Percentiles rank a stretch among this genome's conserved stretches.
Conservation (phyloP, 441 rosid genomes). For the Erodium trifolium region DNA sequence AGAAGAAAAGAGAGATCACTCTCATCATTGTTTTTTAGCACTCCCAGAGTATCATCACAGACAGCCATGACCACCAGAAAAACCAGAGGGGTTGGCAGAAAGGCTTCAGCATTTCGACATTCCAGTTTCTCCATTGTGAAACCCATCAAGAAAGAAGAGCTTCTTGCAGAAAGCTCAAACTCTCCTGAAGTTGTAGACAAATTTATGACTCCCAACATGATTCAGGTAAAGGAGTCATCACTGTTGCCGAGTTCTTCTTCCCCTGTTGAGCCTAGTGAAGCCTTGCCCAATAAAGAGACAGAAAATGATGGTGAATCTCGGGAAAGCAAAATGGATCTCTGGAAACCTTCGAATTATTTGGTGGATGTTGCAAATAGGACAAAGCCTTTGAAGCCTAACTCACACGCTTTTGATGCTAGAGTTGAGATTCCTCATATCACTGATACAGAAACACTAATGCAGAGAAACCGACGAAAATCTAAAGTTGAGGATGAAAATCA, state of each 20-base stretch:
- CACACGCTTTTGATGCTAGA: conserved; percentile 44
- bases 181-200: conserved; percentile 45
- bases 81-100: conserved; percentile 26
- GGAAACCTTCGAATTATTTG: conserved; percentile 63
- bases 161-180: conserved; percentile 36
- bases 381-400: conserved; percentile 36
- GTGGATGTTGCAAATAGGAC: conserved; percentile 69
- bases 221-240: too few relatives aligned
- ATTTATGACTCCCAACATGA: conserved; percentile 6
- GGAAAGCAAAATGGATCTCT: conserved; percentile 43
- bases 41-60: conserved; percentile 51
- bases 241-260: conserved; percentile 22
- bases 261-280: conserved; percentile 45
- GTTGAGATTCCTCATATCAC: conserved; percentile 30
- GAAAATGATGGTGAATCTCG: conserved; percentile 33
- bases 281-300: conserved; percentile 23
- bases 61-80: conserved; percentile 45
- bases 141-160: conserved; percentile 45
- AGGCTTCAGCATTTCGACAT: conserved; percentile 34
- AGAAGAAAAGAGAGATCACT: conserved; percentile 73
- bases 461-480: conserved; percentile 23
- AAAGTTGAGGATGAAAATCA: conserved; percentile 35
- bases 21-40: conserved; percentile 54
- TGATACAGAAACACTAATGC: conserved; percentile 28
- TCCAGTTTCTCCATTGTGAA: conserved; percentile 36